Evolutionary conservation across 1,284 basidiomycete genomes (phyloP).

Genomic region (Sparassis latifolia): DNA sequence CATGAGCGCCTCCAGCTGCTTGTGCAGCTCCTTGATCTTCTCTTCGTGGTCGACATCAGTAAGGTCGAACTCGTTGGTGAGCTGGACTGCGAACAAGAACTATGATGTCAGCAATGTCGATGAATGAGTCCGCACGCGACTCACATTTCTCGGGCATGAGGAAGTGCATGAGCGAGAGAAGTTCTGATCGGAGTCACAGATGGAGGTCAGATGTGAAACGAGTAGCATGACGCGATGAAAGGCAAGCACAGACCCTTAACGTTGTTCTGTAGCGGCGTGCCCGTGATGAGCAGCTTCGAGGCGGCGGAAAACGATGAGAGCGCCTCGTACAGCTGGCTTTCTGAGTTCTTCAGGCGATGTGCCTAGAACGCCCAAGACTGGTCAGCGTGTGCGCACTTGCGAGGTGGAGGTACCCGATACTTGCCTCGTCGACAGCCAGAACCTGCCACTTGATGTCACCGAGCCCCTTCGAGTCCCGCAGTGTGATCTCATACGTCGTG

Average conservation of each 20-base stretch:
- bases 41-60: constrained; percentile 88
- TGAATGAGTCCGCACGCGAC: constrained; percentile 18
- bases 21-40: constrained; percentile 94
- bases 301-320: constrained; percentile 85
- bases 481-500: constrained; percentile 95
- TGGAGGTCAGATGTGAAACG: neutral
- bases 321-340: constrained; percentile 95
- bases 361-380: constrained; percentile 45
- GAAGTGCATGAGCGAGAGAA: constrained; percentile 97
- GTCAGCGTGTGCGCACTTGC: neutral
- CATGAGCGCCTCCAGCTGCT: constrained; percentile 94
- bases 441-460: constrained; percentile 97
- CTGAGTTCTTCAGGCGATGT: constrained; percentile 96
- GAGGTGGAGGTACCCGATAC: neutral
- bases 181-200: constrained; percentile 46
- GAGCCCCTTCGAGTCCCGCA: constrained; percentile 88
- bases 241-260: constrained; percentile 71
- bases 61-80: constrained; percentile 93
- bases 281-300: constrained; percentile 94
- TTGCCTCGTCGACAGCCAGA: constrained; percentile 91
- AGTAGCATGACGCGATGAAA: no score
- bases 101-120: no score
- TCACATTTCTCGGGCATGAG: constrained; percentile 96
- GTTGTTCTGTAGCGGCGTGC: constrained; percentile 98
- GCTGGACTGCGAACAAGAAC: constrained; percentile 22